Evolutionary conservation across 2,329 filamentous ascomycete species (phyloP).

Genomic region (Dactylellina leptospora): DNA sequence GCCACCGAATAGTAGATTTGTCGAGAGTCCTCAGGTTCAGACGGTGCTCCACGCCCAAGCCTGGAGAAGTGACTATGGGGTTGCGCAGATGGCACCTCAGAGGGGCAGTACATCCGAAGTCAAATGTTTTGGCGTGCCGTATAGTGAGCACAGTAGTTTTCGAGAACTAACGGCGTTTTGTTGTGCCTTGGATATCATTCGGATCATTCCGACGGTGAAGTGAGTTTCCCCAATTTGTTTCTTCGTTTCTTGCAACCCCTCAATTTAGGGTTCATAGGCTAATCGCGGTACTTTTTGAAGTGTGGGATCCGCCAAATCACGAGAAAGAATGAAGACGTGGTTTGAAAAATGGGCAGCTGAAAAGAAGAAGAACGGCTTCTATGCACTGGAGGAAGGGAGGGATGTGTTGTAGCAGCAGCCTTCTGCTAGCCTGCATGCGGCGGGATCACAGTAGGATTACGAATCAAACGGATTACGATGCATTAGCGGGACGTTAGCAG

Average conservation of each 20-base stretch:
- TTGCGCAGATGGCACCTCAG: slow-evolving; percentile 78
- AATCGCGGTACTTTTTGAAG: slow-evolving; percentile 16
- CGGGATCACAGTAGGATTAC: slow-evolving; percentile 4
- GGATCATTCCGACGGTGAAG: slow-evolving; percentile 93
- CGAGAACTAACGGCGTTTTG: slow-evolving; percentile 93
- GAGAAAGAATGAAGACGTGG: slow-evolving; percentile 68
- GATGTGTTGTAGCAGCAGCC: slow-evolving; percentile 41
- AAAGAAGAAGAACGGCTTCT: slow-evolving; percentile 71
- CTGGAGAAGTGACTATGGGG: slow-evolving; percentile 79
- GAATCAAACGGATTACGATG: slow-evolving; percentile 7
- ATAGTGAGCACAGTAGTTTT: slow-evolving; percentile 95
- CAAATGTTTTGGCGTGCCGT: slow-evolving; percentile 91
- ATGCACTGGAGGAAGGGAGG: slow-evolving; percentile 60
- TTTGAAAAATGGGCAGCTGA: slow-evolving; percentile 71
- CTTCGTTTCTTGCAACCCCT: neutral
- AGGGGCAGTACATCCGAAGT: slow-evolving; percentile 81
- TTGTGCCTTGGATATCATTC: slow-evolving; percentile 84
- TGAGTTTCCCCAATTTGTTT: slow-evolving; percentile 23
- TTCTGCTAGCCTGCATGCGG: slow-evolving; percentile 4
- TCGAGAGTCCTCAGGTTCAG: slow-evolving; percentile 70
- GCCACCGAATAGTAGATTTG: slow-evolving; percentile 71
- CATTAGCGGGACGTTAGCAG: slow-evolving; percentile 11
- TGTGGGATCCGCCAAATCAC: slow-evolving; percentile 70
- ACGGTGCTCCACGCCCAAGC: slow-evolving; percentile 72
- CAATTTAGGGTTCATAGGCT: neutral